Base-by-base conservation (phyloP, 2,329 filamentous ascomycete species). In the Botrytis squamosa region DNA sequence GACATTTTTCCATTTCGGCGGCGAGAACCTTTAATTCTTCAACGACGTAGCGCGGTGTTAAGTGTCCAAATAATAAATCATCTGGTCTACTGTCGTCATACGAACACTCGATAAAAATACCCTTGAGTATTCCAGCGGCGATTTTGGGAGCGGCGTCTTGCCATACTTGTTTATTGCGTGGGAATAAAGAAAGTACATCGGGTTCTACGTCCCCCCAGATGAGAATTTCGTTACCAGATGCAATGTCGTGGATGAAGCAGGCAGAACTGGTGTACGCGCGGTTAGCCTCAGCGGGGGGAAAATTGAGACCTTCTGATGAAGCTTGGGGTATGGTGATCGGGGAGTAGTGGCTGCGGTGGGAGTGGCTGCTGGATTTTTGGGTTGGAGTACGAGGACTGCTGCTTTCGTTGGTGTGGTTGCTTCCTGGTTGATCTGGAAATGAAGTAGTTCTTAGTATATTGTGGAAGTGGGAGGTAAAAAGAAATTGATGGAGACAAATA, bases 141-240 rank as follows among this genome's bases (percentile, higher is more conserved):
- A 99, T 90, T 81, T 97, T 97, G 14, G 92, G 92, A 0, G 95
- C 95, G 0, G 95, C 95, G 79, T 96, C 93, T 77, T 89, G 88
- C 96, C 96, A 99, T 22, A 99, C 90, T 22, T 86, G 85, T n/a
- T 87, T 84, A 77, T 96, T 98, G 38, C 95, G 90, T 1, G 95
- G 94, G 1, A 89, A 91, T 2, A 95, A 83, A 0, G 94, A 97
- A 40, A 98, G 83, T 14, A 90, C 91, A 82, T 99, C 96, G 0
- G 96, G 94, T 80, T 99, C 96, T 55, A 98, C 93, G 77, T 99
- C 96, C 29, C 96, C 96, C 81, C 98, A 98, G 67, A 99, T 93
- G 74, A 99, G 88, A 4, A 98, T 89, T 82, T 99, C 95, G 46
- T 88, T 88, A 1, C 89, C 88, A 0, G 90, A 92, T 0, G 84